Evolutionary conservation across 2,329 filamentous ascomycete genomes (phyloP), one percentile per base, ranked within the genome.

Genomic region (Alternaria sp.): DNA sequence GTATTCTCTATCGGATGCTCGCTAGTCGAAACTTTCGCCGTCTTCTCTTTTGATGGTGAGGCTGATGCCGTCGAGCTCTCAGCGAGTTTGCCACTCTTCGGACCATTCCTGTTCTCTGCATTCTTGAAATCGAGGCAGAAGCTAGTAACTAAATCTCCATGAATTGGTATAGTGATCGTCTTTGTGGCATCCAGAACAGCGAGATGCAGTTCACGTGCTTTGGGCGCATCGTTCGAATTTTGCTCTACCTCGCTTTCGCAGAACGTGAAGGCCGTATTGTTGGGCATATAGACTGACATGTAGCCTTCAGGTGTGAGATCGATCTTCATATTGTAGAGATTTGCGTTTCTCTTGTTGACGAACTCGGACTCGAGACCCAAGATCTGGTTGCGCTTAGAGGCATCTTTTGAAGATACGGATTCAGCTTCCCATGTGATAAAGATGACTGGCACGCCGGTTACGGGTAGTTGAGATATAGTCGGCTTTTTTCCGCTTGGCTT

Each of bases 241-340:
- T 28, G 21, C 3, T 44, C 28, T 24, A n/a, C 10, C 11, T 46
- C 31, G 4, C 7, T 13, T 14, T 53, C 26, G 24, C 60, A 62
- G 49, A 62, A 59, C 8, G 8, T 1, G 2, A 28, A 34, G 3
- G 53, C 39, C 5, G 37, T 46, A 4, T 4, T 51, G 10, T 53
- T 48, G 3, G 52, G 7, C 23, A 60, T 51, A n/a, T 45, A 62
- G 0, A 62, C 17, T 1, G 52, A 55, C 3, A 59, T 37, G 21
- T 59, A 60, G 11, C 56, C 60, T 48, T 51, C 49, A 14, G 41
- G 23, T 11, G 14, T 41, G 5, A 62, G 42, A 1, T 17, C 21
- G 3, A 56, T n/a, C n/a, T 29, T 55, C 3, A 60, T 39, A 11
- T 49, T 34, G 14, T 54, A 59, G 14, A 62, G 49, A 14, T 51